Evolutionary conservation across 306 rosid species (phyloP), one percentile per base, ranked within the genome.

Genomic region (Crataegus laevigata): DNA sequence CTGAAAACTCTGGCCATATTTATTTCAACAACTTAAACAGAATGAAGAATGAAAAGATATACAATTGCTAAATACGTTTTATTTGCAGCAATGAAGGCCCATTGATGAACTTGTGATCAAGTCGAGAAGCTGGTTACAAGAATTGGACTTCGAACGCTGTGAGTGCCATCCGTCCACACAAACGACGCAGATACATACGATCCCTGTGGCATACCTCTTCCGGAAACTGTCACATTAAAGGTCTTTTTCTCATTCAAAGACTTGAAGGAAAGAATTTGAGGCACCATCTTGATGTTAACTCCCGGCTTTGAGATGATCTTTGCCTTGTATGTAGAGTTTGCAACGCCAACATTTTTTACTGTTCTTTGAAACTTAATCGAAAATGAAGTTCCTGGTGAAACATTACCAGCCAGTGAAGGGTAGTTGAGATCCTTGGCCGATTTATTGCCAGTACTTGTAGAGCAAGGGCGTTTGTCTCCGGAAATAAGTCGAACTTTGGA

Each of bases 241-340:
- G 73, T 67, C 28, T 81, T 77, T 47, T 72, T 60, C 77, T 85
- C 79, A 25, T 60, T 32, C 72, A 82, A 55, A 3, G 77, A 55
- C 50, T 63, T 43, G 52, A 85, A 82, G 22, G 70, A 29, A 5
- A n/a, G 45, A 14, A 66, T 45, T 18, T 59, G 26, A 38, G 74
- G 68, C 55, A 24, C 68, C 66, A 76, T 68, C 12, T 24, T 36
- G 19, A 76, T 30, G 12, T 25, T 8, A 25, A 26, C 38, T 22
- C 57, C 3, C 0, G 65, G n/a, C 19, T n/a, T 32, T 32, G 75
- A 18, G 43, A 47, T n/a, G 12, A 40, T 6, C 1, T 54, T 52
- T 22, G 14, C 82, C 54, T 24, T 73, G 75, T 67, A 79, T 5
- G 32, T 40, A 42, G 82, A 79, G 66, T 52, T 75, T 26, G 68